Evolutionary conservation across 2,329 filamentous ascomycete species (phyloP).

Genomic region (Metarhizium humberi): DNA sequence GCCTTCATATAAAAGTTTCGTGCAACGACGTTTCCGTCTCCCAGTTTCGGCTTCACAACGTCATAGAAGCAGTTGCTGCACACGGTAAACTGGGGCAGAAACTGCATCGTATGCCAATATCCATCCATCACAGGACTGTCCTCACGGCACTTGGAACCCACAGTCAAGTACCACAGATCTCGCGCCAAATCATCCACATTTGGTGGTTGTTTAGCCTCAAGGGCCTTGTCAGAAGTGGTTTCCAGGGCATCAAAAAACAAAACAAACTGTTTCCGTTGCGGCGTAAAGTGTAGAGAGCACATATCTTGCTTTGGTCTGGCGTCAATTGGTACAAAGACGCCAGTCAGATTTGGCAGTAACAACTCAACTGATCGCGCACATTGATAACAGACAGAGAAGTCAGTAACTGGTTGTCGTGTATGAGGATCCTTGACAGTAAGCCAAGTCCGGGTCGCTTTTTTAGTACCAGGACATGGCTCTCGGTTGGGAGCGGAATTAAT

Average conservation of each 20-base stretch:
- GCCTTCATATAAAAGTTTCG: constrained; percentile 55
- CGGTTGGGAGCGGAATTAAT: constrained; percentile 39
- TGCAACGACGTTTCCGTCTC: constrained; percentile 45
- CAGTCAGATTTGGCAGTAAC: constrained; percentile 62
- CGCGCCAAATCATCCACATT: constrained; percentile 55
- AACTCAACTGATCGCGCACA: constrained; percentile 66
- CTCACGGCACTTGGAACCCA: constrained; percentile 53
- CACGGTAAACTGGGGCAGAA: constrained; percentile 68
- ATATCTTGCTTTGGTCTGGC: constrained; percentile 39
- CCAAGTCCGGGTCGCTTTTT: constrained; percentile 56
- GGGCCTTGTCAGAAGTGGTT: constrained; percentile 41
- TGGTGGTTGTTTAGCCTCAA: constrained; percentile 33
- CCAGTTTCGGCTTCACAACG: constrained; percentile 60
- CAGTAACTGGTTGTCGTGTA: constrained; percentile 51
- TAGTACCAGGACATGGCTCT: constrained; percentile 48
- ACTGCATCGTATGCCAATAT: constrained; percentile 70
- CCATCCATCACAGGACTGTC: constrained; percentile 53
- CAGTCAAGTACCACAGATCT: constrained; percentile 49
- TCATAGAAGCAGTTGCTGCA: constrained; percentile 83
- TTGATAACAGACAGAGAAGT: constrained; percentile 66
- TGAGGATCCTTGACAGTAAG: constrained; percentile 63
- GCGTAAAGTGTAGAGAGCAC: constrained; percentile 59
- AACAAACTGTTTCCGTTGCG: constrained; percentile 43
- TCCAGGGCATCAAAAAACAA: constrained; percentile 55
- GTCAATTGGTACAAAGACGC: constrained; percentile 51